These are phyloP conservation scores for Podaxis sp. DNA, from an alignment of 768 basidiomycete genomes.

Conservation along the genomic window DNA sequence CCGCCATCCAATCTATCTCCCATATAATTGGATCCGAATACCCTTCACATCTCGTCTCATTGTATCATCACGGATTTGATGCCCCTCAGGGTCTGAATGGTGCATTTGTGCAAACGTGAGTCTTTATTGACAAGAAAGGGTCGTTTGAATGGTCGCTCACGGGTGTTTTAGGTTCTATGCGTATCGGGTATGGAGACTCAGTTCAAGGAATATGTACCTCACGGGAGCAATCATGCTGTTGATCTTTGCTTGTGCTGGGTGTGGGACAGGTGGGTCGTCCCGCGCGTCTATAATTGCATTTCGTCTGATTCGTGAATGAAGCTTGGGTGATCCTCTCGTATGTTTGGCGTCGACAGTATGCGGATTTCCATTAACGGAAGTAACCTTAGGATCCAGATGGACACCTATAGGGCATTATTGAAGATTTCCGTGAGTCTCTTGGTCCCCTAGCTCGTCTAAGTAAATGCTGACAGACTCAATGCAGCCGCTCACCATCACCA, in stretches of 20 bases:
- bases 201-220: constrained; percentile 37
- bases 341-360: constrained; percentile 14
- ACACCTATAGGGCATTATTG: constrained; percentile 36
- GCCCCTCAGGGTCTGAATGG: constrained; percentile 48
- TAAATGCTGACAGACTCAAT: neutral
- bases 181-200: constrained; percentile 48
- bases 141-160: neutral
- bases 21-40: neutral
- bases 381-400: constrained; percentile 32
- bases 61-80: constrained; percentile 6
- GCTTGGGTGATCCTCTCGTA: constrained; percentile 45
- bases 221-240: constrained; percentile 31
- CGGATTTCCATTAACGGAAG: neutral
- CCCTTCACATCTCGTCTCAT: neutral
- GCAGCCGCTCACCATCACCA: constrained; percentile 48
- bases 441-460: neutral
- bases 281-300: neutral
- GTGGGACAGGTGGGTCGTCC: constrained; percentile 31
- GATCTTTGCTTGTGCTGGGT: constrained; percentile 33
- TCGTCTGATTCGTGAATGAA: constrained; percentile 14
- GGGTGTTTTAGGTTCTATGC: constrained; percentile 41
- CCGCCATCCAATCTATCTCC: neutral
- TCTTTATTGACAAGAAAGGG: neutral
- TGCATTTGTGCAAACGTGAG: constrained; percentile 51
- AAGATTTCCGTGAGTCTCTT: constrained; percentile 32